Evolutionary conservation across 148 eudicot species (phyloP).

Genomic region (Heliosperma pusillum): DNA sequence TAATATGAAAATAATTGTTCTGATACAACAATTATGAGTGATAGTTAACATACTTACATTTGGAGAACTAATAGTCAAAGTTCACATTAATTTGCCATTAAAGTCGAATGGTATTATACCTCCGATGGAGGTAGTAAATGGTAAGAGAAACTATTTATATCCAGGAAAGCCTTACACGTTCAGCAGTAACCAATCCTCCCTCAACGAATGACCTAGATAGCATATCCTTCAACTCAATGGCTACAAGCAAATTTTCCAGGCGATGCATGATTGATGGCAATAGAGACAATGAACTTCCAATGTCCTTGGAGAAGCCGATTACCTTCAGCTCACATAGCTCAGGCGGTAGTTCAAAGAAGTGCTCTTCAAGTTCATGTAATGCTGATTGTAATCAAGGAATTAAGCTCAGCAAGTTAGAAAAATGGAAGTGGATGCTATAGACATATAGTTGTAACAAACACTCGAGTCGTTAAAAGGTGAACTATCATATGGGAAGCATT

Average conservation of each 20-base stretch:
- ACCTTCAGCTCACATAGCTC: slow-evolving; percentile 86
- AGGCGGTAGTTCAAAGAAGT: slow-evolving; percentile 87
- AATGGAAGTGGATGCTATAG: background rate
- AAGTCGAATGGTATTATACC: no score
- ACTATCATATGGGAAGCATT: background rate
- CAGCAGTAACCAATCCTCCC: slow-evolving; percentile 53
- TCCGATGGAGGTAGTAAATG: background rate
- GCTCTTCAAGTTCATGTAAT: slow-evolving; percentile 71
- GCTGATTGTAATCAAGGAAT: slow-evolving; percentile 35
- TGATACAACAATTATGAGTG: background rate
- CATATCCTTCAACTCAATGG: slow-evolving; percentile 69
- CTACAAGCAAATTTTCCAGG: slow-evolving; percentile 85
- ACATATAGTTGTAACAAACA: background rate
- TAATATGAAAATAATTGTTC: no score
- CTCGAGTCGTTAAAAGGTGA: background rate
- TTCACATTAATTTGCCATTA: background rate
- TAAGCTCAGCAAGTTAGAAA: background rate
- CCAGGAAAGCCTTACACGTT: slow-evolving; percentile 55
- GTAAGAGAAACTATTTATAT: background rate
- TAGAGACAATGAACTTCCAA: slow-evolving; percentile 89
- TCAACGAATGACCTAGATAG: slow-evolving; percentile 70
- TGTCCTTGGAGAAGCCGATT: slow-evolving; percentile 81
- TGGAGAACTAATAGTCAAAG: background rate
- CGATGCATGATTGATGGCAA: slow-evolving; percentile 93
- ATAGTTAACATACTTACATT: no score